A percentile compares a stretch with the other conserved stretches of the same genome.
Evolutionary conservation across 768 basidiomycete genomes (phyloP).

Genomic region (Rhodotorula diobovata): DNA sequence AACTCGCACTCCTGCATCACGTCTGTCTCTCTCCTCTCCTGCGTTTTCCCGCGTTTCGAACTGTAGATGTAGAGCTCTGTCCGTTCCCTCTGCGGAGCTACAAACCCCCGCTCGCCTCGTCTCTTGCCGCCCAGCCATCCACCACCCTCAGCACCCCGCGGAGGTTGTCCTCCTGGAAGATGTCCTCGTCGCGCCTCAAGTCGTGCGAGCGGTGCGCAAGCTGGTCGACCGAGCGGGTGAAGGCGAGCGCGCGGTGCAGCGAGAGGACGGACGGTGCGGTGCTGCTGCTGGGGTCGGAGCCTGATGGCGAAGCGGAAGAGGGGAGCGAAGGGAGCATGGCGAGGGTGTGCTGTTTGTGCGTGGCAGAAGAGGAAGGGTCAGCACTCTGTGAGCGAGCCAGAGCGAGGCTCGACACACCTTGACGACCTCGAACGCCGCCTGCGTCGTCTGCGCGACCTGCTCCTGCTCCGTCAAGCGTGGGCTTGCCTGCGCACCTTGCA

Average conservation of each 20-base stretch:
- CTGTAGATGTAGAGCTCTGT: too few relatives aligned
- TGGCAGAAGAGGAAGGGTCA: accelerated
- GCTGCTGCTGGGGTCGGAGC: too few relatives aligned
- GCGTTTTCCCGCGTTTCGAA: too few relatives aligned
- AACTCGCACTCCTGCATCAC: too few relatives aligned
- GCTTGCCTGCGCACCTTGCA: too few relatives aligned
- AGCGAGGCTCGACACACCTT: not conserved
- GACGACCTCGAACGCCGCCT: conserved; percentile 4
- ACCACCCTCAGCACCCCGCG: not conserved
- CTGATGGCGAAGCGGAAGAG: not conserved
- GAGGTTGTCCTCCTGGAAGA: conserved; percentile 10
- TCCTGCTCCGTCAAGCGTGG: not conserved
- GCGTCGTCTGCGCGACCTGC: not conserved
- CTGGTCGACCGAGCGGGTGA: conserved; percentile 1
- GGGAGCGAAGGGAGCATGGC: conserved; percentile 13
- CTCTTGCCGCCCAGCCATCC: not conserved
- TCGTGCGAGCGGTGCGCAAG: not conserved
- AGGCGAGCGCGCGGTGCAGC: conserved; percentile 7
- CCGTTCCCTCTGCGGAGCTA: too few relatives aligned
- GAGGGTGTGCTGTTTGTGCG: conserved; percentile 3
- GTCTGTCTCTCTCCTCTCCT: too few relatives aligned
- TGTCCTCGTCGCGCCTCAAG: conserved; percentile 2
- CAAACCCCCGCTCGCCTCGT: not conserved
- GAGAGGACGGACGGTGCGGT: not conserved
- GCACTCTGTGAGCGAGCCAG: too few relatives aligned